These are phyloP conservation scores for Odonthalia washingtoniensis DNA, from an alignment of 31 red algal species.

Conservation along the genomic window DNA sequence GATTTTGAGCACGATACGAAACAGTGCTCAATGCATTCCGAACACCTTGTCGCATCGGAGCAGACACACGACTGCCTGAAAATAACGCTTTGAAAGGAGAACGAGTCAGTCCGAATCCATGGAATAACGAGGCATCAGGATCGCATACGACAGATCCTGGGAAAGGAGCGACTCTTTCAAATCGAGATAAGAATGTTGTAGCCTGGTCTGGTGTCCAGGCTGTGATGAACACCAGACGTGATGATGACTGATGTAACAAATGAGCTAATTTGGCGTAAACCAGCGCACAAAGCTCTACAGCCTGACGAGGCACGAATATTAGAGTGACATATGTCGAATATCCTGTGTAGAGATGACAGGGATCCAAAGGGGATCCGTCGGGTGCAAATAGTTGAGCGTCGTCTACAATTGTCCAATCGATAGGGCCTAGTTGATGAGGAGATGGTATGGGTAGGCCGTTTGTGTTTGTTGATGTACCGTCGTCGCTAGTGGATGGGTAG, in stretches of 20 bases:
- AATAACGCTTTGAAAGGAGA: conserved; percentile 54
- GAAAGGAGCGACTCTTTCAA: conserved; percentile 70
- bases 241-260: conserved; percentile 52
- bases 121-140: conserved; percentile 49
- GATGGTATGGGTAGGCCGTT: neutral
- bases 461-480: too few relatives aligned
- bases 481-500: conserved; percentile 6
- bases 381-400: conserved; percentile 35
- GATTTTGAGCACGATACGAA: conserved; percentile 56
- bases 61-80: conserved; percentile 41
- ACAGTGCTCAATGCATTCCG: conserved; percentile 59
- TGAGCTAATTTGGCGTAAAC: conserved; percentile 69
- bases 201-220: conserved; percentile 63
- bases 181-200: conserved; percentile 52
- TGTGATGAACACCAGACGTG: conserved; percentile 65
- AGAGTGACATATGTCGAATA: conserved; percentile 42
- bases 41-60: conserved; percentile 66
- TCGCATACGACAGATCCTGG: conserved; percentile 71
- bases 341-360: conserved; percentile 56
- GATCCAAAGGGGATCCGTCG: conserved; percentile 29
- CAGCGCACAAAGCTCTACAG: conserved; percentile 59
- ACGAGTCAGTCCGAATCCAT: conserved; percentile 49
- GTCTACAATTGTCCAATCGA: conserved; percentile 56
- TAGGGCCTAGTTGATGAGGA: conserved; percentile 1
- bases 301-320: conserved; percentile 56